These are phyloP conservation scores for Rhodotorula kratochvilovae DNA, from an alignment of 768 basidiomycete species.

Conservation along the genomic window DNA sequence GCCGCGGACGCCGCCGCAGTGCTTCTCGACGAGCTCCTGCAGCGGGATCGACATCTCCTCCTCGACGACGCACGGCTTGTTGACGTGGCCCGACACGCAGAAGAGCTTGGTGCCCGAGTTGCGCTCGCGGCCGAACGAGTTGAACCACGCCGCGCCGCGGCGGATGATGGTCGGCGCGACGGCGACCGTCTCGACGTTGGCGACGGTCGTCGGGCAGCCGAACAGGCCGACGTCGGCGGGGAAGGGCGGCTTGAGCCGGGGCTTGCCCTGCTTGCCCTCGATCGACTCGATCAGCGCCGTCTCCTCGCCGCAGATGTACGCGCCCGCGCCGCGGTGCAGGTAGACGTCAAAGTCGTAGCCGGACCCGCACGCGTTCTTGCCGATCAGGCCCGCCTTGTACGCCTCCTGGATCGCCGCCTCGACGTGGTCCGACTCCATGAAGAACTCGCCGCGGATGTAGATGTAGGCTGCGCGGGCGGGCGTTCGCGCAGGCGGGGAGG, in stretches of 20 bases:
- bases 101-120: slow-evolving; percentile 96
- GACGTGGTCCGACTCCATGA: slow-evolving; percentile 87
- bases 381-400: slow-evolving; percentile 79
- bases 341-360: slow-evolving; percentile 97
- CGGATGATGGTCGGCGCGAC: slow-evolving; percentile 95
- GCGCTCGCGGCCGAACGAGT: slow-evolving; percentile 79
- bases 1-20: slow-evolving; percentile 88
- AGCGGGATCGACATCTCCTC: slow-evolving; percentile 99
- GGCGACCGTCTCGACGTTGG: slow-evolving; percentile 97
- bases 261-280: slow-evolving; percentile 98
- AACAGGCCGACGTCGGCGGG: slow-evolving; percentile 97
- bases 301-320: slow-evolving; percentile 98
- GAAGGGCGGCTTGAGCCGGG: slow-evolving; percentile 95
- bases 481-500: background rate
- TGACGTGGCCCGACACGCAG: slow-evolving; percentile 95
- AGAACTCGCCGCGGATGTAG: slow-evolving; percentile 97
- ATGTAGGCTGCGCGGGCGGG: slow-evolving; percentile 70
- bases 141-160: slow-evolving; percentile 84
- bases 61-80: slow-evolving; percentile 95
- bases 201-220: slow-evolving; percentile 93
- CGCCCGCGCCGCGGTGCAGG: slow-evolving; percentile 95
- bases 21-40: slow-evolving; percentile 89
- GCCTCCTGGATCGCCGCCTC: slow-evolving; percentile 95
- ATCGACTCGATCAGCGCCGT: slow-evolving; percentile 94
- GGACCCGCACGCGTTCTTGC: slow-evolving; percentile 83